Percentiles rank a stretch among this genome's conserved stretches.
Conservation (phyloP, 306 rosid species). For the Heteromeles arbutifolia region DNA sequence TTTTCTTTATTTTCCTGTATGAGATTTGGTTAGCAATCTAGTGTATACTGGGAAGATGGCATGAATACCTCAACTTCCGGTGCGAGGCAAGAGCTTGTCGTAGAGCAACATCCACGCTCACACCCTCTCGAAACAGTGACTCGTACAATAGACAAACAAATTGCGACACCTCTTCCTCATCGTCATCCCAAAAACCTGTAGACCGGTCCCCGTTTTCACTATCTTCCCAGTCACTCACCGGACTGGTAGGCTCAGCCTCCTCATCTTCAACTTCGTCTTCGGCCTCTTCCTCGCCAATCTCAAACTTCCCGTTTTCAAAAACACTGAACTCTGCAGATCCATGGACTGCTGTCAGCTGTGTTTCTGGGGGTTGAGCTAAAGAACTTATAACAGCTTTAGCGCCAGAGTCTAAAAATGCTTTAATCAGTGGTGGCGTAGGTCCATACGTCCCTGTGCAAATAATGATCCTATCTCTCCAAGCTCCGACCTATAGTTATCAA, state of each 20-base stretch:
- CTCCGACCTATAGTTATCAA: slow-evolving; percentile 71
- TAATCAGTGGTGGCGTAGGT: slow-evolving; percentile 59
- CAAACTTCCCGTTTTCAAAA: slow-evolving; percentile 76
- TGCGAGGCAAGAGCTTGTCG: slow-evolving; percentile 75
- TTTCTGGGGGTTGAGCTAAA: slow-evolving; percentile 69
- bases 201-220: slow-evolving; percentile 47
- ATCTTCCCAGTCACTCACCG: slow-evolving; percentile 95
- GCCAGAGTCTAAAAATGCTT: slow-evolving; percentile 76
- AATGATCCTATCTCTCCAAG: slow-evolving; percentile 96
- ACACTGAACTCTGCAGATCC: slow-evolving; percentile 51
- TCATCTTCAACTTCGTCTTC: slow-evolving; percentile 51
- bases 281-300: slow-evolving; percentile 85
- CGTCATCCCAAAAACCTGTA: slow-evolving; percentile 51
- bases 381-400: slow-evolving; percentile 93
- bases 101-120: slow-evolving; percentile 59
- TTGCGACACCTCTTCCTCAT: slow-evolving; percentile 80
- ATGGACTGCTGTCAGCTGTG: slow-evolving; percentile 38
- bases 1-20: not conserved
- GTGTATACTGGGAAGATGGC: slow-evolving; percentile 66
- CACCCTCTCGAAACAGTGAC: slow-evolving; percentile 70
- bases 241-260: slow-evolving; percentile 50
- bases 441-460: slow-evolving; percentile 82
- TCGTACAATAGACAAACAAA: slow-evolving; percentile 76
- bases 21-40: slow-evolving; percentile 28
- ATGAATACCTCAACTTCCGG: slow-evolving; percentile 72